phyloP scores from a whole-genome alignment of 176 grass and related monocot species.

The Juncus effusus region DNA sequence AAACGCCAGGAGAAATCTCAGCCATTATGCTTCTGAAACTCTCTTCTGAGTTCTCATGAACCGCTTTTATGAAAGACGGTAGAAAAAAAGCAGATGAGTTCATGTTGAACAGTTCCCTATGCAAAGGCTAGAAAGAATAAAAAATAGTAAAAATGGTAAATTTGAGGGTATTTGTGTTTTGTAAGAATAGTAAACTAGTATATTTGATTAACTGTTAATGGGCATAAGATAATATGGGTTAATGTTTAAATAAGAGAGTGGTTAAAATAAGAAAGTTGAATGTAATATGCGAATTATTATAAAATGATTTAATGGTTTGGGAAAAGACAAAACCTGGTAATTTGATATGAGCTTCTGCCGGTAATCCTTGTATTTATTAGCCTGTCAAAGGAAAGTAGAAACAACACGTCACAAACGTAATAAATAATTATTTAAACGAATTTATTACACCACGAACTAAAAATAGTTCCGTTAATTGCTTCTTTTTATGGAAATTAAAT shows the following conservation, averaged over 20 bases:
- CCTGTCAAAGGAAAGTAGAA: slow-evolving; percentile 34
- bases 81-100: slow-evolving; percentile 74
- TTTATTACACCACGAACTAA: not conserved
- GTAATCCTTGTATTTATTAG: slow-evolving; percentile 84
- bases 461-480: not conserved
- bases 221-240: slow-evolving; percentile 27
- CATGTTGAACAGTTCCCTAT: slow-evolving; percentile 74
- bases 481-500: too few species aligned
- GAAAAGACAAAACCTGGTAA: slow-evolving; percentile 67
- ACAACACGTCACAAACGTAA: not conserved
- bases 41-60: slow-evolving; percentile 69
- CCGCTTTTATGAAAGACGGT: slow-evolving; percentile 76
- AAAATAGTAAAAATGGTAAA: slow-evolving; percentile 13
- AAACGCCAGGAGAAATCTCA: slow-evolving; percentile 80
- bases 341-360: slow-evolving; percentile 70
- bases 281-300: not conserved
- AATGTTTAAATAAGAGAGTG: slow-evolving; percentile 13
- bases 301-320: not conserved
- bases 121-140: slow-evolving; percentile 59
- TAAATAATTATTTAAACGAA: not conserved
- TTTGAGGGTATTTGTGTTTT: not conserved
- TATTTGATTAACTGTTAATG: not conserved
- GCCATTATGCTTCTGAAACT: slow-evolving; percentile 79
- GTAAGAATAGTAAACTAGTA: slow-evolving; percentile 6
- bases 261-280: not conserved